Percentiles rank a stretch among this genome's conserved stretches.
These are phyloP conservation scores for Bipolaris zeicola DNA, from an alignment of 2,329 filamentous ascomycete species.

Conservation along the genomic window DNA sequence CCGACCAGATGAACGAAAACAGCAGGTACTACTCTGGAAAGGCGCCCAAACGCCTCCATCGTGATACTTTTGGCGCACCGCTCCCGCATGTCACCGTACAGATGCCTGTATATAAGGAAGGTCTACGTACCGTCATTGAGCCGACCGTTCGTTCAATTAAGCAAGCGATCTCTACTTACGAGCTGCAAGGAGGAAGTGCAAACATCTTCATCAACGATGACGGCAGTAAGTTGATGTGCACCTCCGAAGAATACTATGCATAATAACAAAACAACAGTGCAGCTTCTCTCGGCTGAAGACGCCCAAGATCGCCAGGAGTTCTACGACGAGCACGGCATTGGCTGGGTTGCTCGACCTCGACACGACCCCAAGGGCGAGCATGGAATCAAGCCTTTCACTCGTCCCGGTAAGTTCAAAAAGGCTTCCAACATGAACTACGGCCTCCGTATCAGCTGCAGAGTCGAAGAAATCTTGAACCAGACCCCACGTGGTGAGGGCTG, in stretches of 20 bases:
- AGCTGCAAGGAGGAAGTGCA: constrained; percentile 65
- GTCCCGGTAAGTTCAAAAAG: constrained; percentile 48
- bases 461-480: constrained; percentile 63
- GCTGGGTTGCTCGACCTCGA: constrained; percentile 56
- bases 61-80: constrained; percentile 52
- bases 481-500: constrained; percentile 30
- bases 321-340: constrained; percentile 58
- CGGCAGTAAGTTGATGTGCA: constrained; percentile 50
- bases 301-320: constrained; percentile 54
- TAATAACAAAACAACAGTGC: constrained; percentile 49
- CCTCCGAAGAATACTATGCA: too few relatives aligned
- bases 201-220: constrained; percentile 73
- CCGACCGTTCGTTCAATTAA: constrained; percentile 80
- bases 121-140: constrained; percentile 73
- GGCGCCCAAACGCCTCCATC: constrained; percentile 57
- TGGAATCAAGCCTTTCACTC: constrained; percentile 29
- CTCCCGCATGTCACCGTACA: constrained; percentile 77
- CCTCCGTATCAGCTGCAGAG: constrained; percentile 64
- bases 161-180: constrained; percentile 62
- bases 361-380: constrained; percentile 40
- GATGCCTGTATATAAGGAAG: constrained; percentile 88
- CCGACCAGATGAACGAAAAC: constrained; percentile 74
- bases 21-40: constrained; percentile 81
- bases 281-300: constrained; percentile 59
- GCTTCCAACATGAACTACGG: constrained; percentile 79